Evolutionary conservation across 2,329 filamentous ascomycete genomes (phyloP).

Genomic region (Hymenoscyphus repandus): DNA sequence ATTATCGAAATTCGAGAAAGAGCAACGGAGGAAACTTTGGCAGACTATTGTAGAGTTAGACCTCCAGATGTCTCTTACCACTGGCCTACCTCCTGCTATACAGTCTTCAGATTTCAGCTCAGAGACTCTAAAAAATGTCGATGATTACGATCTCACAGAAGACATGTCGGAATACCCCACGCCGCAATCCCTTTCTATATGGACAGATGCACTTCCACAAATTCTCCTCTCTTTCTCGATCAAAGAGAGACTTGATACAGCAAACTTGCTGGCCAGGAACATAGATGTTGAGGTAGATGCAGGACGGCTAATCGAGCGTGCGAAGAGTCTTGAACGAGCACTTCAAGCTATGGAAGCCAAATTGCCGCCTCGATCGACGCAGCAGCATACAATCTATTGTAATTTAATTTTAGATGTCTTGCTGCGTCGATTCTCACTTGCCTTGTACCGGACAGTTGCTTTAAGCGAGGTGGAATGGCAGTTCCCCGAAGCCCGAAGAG

Average conservation of each 20-base stretch:
- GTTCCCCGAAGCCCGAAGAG: constrained; percentile 17
- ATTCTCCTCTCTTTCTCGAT: constrained; percentile 13
- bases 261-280: constrained; percentile 14
- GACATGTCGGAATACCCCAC: constrained; percentile 16
- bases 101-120: constrained; percentile 43
- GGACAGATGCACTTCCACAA: constrained; percentile 18
- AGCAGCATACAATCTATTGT: constrained; percentile 12
- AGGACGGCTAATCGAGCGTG: constrained; percentile 7
- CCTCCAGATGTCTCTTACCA: constrained; percentile 44
- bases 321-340: constrained; percentile 9
- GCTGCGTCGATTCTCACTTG: constrained; percentile 13
- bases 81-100: constrained; percentile 45
- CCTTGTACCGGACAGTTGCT: constrained; percentile 15
- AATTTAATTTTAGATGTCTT: constrained; percentile 18
- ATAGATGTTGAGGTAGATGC: constrained; percentile 14
- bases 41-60: constrained; percentile 49
- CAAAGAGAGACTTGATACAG: constrained; percentile 12
- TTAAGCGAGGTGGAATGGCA: constrained; percentile 6
- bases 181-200: constrained; percentile 6
- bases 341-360: constrained; percentile 8
- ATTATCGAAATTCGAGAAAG: constrained; percentile 42
- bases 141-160: constrained; percentile 16
- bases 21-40: constrained; percentile 53
- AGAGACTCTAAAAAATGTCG: constrained; percentile 41
- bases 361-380: constrained; percentile 8